Evolutionary conservation across 805 yeast species (phyloP).

Genomic region (Metschnikowia lunata): DNA sequence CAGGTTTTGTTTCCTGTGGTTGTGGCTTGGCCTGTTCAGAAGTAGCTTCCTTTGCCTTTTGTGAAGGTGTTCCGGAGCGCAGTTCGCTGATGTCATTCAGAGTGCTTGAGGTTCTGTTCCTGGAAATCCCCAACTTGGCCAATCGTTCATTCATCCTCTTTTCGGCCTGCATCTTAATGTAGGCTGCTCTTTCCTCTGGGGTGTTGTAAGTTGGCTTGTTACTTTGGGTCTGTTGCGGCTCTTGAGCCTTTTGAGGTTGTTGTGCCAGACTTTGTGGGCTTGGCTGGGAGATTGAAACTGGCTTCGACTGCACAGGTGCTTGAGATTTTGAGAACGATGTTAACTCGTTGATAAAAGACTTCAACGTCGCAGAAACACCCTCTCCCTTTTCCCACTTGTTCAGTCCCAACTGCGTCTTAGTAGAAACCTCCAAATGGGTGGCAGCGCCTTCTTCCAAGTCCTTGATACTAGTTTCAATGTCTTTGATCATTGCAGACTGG

Average conservation of each 20-base stretch:
- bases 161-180: slow-evolving; percentile 72
- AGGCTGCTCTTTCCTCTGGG: slow-evolving; percentile 71
- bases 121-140: slow-evolving; percentile 70
- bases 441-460: slow-evolving; percentile 53
- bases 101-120: slow-evolving; percentile 23
- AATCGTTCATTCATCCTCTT: slow-evolving; percentile 78
- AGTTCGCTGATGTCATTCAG: slow-evolving; percentile 5
- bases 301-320: neutral
- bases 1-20: neutral
- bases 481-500: slow-evolving; percentile 60
- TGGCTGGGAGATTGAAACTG: neutral
- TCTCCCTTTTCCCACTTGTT: slow-evolving; percentile 79
- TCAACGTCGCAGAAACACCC: slow-evolving; percentile 64
- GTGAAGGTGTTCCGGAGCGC: slow-evolving; percentile 9
- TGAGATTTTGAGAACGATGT: slow-evolving; percentile 18
- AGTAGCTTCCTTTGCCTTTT: slow-evolving; percentile 1
- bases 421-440: slow-evolving; percentile 36
- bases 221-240: slow-evolving; percentile 11
- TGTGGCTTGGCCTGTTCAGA: slow-evolving; percentile 17
- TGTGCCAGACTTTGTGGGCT: neutral
- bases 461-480: slow-evolving; percentile 66
- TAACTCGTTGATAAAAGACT: slow-evolving; percentile 55
- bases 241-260: slow-evolving; percentile 11
- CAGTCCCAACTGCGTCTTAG: slow-evolving; percentile 46
- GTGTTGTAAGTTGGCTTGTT: slow-evolving; percentile 32